Evolutionary conservation across 1,284 basidiomycete species (phyloP).

Genomic region (Mycena sp.): DNA sequence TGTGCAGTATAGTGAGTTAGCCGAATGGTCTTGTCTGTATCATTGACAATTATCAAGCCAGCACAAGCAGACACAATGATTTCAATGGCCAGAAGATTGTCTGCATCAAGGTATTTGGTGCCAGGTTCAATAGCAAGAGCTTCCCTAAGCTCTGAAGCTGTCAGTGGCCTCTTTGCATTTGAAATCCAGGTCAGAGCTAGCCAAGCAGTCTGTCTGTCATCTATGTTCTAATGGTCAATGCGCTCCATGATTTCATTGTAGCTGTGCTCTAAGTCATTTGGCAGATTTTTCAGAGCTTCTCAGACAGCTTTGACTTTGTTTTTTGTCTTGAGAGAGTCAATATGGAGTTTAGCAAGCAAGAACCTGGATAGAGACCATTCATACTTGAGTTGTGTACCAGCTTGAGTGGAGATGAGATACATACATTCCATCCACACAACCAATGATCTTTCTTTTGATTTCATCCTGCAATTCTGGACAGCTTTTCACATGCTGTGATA

Average conservation of each 20-base stretch:
- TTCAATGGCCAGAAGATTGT: constrained; percentile 12
- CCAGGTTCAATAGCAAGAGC: constrained; percentile 10
- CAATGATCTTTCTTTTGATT: neutral
- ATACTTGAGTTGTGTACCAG: neutral
- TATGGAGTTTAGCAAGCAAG: constrained; percentile 12
- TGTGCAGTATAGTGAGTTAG: no score
- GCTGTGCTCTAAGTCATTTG: neutral
- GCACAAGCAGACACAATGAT: constrained; percentile 10
- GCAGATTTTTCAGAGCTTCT: neutral
- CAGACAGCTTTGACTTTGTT: constrained; percentile 13
- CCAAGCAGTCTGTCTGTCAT: constrained; percentile 2
- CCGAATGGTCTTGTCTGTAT: neutral
- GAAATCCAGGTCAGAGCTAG: constrained; percentile 11
- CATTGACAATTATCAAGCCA: constrained; percentile 7
- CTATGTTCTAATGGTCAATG: constrained; percentile 6
- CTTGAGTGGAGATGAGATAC: neutral
- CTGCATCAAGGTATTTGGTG: neutral
- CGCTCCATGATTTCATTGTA: constrained; percentile 11
- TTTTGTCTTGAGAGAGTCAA: constrained; percentile 3
- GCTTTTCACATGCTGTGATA: neutral
- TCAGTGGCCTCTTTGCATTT: neutral
- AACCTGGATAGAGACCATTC: neutral
- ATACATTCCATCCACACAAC: constrained; percentile 11
- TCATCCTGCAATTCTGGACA: neutral
- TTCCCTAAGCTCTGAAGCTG: constrained; percentile 4